Conservation (phyloP, 1,284 basidiomycete species). For the Microbotryum scabiosae region DNA sequence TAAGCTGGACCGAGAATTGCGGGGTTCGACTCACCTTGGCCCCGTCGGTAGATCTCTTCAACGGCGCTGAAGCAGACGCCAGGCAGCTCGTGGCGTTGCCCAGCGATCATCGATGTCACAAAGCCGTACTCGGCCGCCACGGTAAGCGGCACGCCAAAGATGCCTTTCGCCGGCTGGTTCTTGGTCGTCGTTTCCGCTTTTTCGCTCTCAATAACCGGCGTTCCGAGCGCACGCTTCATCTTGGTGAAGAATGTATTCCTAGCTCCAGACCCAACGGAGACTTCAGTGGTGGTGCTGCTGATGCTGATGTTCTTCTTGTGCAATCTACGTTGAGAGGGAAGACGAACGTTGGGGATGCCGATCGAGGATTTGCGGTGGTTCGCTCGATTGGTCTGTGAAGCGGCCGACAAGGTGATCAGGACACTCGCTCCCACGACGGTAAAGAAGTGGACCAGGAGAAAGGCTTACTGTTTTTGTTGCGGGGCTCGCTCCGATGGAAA, state of each 20-base stretch:
- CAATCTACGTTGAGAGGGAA: neutral
- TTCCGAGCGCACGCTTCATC: conserved; percentile 19
- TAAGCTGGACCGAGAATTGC: too few relatives aligned
- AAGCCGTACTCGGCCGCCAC: conserved; percentile 35
- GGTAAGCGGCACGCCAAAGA: conserved; percentile 35
- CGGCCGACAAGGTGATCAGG: neutral
- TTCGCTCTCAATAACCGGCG: conserved; percentile 4
- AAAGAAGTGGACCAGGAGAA: neutral
- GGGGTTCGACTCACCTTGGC: conserved; percentile 26
- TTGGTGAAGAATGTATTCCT: conserved; percentile 15
- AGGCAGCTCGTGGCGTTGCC: conserved; percentile 39
- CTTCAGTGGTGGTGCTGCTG: neutral
- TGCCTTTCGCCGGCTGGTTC: neutral
- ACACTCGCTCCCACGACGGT: neutral
- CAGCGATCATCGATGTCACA: conserved; percentile 39
- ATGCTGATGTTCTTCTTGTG: neutral
- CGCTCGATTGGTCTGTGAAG: conserved; percentile 2
- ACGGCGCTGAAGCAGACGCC: conserved; percentile 38
- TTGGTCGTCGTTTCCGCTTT: neutral
- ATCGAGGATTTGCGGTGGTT: conserved; percentile 15
- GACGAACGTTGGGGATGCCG: conserved; percentile 3
- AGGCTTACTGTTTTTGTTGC: neutral
- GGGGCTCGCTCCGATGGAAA: conserved; percentile 12
- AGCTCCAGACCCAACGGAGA: neutral
- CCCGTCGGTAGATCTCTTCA: conserved; percentile 41